Evolutionary conservation across 176 grass and related monocot genomes (phyloP).

Genomic region (Pharus latifolius): DNA sequence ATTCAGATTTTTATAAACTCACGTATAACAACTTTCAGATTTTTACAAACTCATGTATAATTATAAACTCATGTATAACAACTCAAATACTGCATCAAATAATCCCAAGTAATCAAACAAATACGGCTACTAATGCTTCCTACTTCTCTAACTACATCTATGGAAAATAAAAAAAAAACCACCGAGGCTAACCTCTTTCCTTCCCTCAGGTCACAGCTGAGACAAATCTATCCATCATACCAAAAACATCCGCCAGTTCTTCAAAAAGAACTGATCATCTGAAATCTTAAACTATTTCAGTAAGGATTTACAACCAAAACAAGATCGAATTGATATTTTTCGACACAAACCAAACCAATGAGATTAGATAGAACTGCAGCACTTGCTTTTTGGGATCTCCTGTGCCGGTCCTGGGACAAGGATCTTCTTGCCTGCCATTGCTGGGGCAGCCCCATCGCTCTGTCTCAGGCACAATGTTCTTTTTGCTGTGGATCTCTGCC

Average conservation of each 20-base stretch:
- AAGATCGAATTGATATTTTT: not conserved
- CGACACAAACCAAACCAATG: not conserved
- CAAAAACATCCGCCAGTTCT: not conserved
- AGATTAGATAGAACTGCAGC: conserved; percentile 25
- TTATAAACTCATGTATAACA: not conserved
- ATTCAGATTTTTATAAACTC: not conserved
- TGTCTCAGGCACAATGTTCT: conserved; percentile 34
- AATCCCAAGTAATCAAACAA: not conserved
- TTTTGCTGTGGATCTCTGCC: conserved; percentile 58
- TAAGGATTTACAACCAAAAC: conserved; percentile 29
- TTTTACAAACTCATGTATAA: not conserved
- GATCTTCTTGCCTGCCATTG: conserved; percentile 48
- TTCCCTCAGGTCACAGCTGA: conserved; percentile 28
- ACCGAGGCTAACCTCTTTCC: not conserved
- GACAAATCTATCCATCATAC: not conserved
- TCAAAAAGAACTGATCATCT: not conserved
- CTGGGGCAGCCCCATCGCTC: conserved; percentile 16
- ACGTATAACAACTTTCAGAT: too few species aligned
- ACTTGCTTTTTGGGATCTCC: conserved; percentile 58
- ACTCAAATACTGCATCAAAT: not conserved
- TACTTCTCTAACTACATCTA: not conserved
- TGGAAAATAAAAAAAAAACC: not conserved
- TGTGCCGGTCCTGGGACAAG: conserved; percentile 42
- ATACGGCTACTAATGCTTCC: not conserved
- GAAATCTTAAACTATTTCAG: not conserved